A percentile compares a stretch with the other conserved stretches of the same genome.
Conservation (phyloP, 169 alveolate species). For the Plasmodium inui region DNA sequence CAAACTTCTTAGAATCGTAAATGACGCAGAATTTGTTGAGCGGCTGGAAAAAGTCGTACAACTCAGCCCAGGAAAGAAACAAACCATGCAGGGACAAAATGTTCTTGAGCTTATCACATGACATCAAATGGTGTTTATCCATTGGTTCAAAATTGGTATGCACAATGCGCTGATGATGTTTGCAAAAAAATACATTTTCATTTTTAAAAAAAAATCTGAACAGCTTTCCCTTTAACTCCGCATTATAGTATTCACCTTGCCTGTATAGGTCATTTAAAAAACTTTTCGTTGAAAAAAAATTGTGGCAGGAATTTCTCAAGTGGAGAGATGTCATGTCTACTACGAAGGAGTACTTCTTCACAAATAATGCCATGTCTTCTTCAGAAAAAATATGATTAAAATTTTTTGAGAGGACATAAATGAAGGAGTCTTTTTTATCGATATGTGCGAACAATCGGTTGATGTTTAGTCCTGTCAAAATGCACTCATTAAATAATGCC, state of each 20-base stretch:
- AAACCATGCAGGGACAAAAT: conserved; percentile 22
- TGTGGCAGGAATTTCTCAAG: conserved; percentile 37
- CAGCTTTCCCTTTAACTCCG: conserved; percentile 26
- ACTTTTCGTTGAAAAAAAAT: conserved; percentile 8
- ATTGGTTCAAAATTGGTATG: not conserved
- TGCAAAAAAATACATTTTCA: conserved; percentile 16
- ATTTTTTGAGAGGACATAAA: conserved; percentile 30
- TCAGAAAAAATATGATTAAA: conserved; percentile 64
- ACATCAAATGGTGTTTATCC: conserved; percentile 27
- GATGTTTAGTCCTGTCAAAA: conserved; percentile 48
- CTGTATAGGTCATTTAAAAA: conserved; percentile 40
- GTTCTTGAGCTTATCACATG: conserved; percentile 32
- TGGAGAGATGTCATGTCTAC: conserved; percentile 62
- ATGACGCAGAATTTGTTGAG: conserved; percentile 51
- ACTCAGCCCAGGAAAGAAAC: conserved; percentile 68
- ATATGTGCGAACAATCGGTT: conserved; percentile 39
- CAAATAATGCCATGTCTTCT: conserved; percentile 34
- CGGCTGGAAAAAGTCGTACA: conserved; percentile 70
- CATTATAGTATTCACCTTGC: conserved; percentile 54
- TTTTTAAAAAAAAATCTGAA: conserved; percentile 38
- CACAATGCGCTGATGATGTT: not conserved
- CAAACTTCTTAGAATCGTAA: conserved; percentile 9
- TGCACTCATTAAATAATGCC: conserved; percentile 61
- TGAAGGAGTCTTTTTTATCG: conserved; percentile 30
- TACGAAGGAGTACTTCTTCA: conserved; percentile 25